Evolutionary conservation across 2,329 filamentous ascomycete species (phyloP), one percentile per base, ranked within the genome.

Genomic region (Dendryphion nanum): DNA sequence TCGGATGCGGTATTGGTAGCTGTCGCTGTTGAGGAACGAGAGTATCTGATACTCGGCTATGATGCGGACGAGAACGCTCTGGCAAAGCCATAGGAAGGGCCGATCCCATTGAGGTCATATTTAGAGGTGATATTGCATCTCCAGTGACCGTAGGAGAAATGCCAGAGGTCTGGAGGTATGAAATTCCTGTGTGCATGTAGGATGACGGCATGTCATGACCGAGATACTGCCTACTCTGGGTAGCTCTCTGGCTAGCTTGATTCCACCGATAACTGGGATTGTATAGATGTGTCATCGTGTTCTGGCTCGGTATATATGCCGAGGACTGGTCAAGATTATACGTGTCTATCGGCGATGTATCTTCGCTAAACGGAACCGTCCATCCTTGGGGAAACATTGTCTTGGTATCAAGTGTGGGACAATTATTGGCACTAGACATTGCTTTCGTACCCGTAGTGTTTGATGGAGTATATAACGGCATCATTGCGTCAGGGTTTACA

Each of bases 1-100:
- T 59, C 7, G 59, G 52, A 21, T 57, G 58, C n/a, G 61, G 62
- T 8, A 60, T 46, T 6, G 62, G 62, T 4, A 64, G 45, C 18
- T 57, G 59, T 33, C 61, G 50, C 30, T 49, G 55, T n/a, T n/a
- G n/a, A 8, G 58, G 54, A 16, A 39, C 38, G 20, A 44, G 18
- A 13, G 42, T 19, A 4, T 56, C 53, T 18, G 42, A 24, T 23
- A 47, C 23, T 12, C 44, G 40, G 7, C 32, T 32, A 14, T 47
- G 51, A 29, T 42, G 46, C 20, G 41, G 42, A 28, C 42, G 51
- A 30, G 53, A 45, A 24, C 47, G 51, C 34, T 59, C 52, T 12
- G 60, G 56, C 8, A 40, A 19, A 18, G 44, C 12, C 5, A 37
- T 30, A 5, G 47, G 44, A 12, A 64, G 40, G 5, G 50, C 48